A percentile compares a stretch with the other conserved stretches of the same genome.
These are phyloP conservation scores for Aspergillus melleus DNA, from an alignment of 2,329 filamentous ascomycete species.

Conservation along the genomic window DNA sequence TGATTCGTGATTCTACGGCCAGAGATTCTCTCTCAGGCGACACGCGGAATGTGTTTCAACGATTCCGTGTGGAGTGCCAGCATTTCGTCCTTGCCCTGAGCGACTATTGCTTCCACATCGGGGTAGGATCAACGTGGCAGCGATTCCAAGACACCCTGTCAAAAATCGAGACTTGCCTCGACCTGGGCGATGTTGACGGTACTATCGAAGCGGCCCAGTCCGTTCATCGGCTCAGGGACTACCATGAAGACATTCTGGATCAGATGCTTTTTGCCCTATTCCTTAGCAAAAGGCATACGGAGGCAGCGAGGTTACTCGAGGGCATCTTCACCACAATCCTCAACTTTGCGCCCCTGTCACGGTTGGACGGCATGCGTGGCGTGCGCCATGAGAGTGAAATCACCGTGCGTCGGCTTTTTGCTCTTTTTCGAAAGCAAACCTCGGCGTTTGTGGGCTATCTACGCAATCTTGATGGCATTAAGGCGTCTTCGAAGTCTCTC, in stretches of 20 bases:
- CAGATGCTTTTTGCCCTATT: constrained; percentile 73
- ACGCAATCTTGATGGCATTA: constrained; percentile 66
- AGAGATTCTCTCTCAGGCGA: constrained; percentile 33
- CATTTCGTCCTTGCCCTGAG: constrained; percentile 74
- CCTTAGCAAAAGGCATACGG: constrained; percentile 71
- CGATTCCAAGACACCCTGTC: constrained; percentile 67
- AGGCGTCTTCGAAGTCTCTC: constrained; percentile 45
- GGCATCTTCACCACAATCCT: constrained; percentile 74
- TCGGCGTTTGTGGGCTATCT: constrained; percentile 72
- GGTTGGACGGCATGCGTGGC: constrained; percentile 39
- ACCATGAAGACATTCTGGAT: constrained; percentile 73
- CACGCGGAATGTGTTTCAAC: constrained; percentile 48
- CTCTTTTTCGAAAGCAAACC: constrained; percentile 68
- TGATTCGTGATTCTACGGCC: constrained; percentile 58
- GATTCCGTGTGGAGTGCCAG: constrained; percentile 73
- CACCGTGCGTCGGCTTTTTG: constrained; percentile 58
- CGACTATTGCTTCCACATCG: constrained; percentile 77
- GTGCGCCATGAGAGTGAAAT: constrained; percentile 41
- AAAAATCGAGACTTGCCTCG: constrained; percentile 60
- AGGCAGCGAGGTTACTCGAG: constrained; percentile 71
- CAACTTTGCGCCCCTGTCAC: constrained; percentile 57
- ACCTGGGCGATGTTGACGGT: constrained; percentile 45
- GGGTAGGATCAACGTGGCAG: constrained; percentile 71
- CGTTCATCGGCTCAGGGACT: constrained; percentile 65
- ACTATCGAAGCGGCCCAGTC: constrained; percentile 57